Evolutionary conservation across 164 flowering plant genomes (phyloP).

Genomic region (Magnolia changhungtana): DNA sequence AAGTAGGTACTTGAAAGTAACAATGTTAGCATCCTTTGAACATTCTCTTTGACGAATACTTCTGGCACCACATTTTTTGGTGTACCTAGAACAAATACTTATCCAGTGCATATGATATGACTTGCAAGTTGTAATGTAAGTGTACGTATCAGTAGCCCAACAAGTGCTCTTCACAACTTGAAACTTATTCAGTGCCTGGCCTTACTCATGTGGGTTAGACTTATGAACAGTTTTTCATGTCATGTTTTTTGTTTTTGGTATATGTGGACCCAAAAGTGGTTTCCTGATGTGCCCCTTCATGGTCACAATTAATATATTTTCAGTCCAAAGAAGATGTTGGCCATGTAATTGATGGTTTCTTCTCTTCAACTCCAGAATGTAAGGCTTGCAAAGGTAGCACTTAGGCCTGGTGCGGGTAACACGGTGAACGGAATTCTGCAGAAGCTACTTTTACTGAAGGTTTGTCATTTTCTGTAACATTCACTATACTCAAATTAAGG

Average conservation of each 20-base stretch:
- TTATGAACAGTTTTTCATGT: too few species aligned
- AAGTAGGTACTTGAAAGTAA: background rate
- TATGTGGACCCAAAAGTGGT: background rate
- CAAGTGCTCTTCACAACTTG: background rate
- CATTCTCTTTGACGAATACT: background rate
- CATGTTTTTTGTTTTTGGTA: background rate
- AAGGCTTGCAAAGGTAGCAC: slow-evolving; percentile 80
- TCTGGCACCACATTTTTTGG: background rate
- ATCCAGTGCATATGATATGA: background rate
- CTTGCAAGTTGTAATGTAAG: background rate
- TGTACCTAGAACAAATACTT: background rate
- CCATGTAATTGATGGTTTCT: background rate
- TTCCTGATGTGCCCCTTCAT: background rate
- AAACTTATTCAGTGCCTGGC: background rate
- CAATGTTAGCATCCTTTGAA: background rate
- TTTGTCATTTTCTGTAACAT: slow-evolving; percentile 16
- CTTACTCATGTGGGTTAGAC: background rate
- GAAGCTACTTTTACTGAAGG: slow-evolving; percentile 73
- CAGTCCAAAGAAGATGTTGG: background rate
- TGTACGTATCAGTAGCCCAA: background rate
- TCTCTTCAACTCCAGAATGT: slow-evolving; percentile 56
- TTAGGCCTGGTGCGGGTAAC: slow-evolving; percentile 93
- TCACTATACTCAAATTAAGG: background rate
- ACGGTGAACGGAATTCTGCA: slow-evolving; percentile 88
- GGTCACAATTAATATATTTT: too few species aligned